Evolutionary conservation across 495 filamentous ascomycete species (phyloP).

Genomic region (Penicillium coprophilum): DNA sequence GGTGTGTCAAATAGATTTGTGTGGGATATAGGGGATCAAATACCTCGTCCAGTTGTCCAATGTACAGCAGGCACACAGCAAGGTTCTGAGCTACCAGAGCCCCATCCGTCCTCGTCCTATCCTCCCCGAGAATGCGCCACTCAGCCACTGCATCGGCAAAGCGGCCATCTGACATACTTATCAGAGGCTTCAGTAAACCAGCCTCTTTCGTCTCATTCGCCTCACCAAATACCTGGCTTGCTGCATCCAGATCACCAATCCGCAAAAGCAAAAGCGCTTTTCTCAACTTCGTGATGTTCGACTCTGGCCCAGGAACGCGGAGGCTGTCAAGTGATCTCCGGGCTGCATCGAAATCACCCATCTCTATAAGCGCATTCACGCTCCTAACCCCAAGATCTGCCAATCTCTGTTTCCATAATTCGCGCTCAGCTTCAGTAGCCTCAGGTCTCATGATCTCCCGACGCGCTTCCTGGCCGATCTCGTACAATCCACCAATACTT

Average conservation of each 20-base stretch:
- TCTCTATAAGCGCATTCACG: slow-evolving; percentile 81
- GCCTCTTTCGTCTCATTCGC: slow-evolving; percentile 25
- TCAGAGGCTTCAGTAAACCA: slow-evolving; percentile 58
- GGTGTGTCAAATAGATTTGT: too few species aligned
- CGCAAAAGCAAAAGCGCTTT: slow-evolving; percentile 69
- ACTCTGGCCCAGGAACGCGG: slow-evolving; percentile 36
- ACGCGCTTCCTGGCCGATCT: slow-evolving; percentile 76
- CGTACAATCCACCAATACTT: slow-evolving; percentile 85
- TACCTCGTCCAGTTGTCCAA: slow-evolving; percentile 72
- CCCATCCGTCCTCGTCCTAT: slow-evolving; percentile 29
- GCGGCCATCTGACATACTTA: slow-evolving; percentile 75
- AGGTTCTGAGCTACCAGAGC: slow-evolving; percentile 71
- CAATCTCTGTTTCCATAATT: slow-evolving; percentile 67
- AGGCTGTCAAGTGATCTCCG: slow-evolving; percentile 59
- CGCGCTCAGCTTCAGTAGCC: slow-evolving; percentile 33
- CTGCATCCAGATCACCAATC: slow-evolving; percentile 72
- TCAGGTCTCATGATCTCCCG: slow-evolving; percentile 45
- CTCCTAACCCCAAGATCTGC: slow-evolving; percentile 74
- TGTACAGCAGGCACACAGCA: slow-evolving; percentile 80
- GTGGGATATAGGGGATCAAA: slow-evolving; percentile 14
- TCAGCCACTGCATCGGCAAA: slow-evolving; percentile 60
- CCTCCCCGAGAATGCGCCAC: slow-evolving; percentile 59
- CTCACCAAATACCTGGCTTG: slow-evolving; percentile 46
- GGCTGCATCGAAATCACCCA: slow-evolving; percentile 82
- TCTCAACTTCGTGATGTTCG: slow-evolving; percentile 38